Conservation (phyloP, 176 grass and related monocot species). For the Microstegium vimineum region DNA sequence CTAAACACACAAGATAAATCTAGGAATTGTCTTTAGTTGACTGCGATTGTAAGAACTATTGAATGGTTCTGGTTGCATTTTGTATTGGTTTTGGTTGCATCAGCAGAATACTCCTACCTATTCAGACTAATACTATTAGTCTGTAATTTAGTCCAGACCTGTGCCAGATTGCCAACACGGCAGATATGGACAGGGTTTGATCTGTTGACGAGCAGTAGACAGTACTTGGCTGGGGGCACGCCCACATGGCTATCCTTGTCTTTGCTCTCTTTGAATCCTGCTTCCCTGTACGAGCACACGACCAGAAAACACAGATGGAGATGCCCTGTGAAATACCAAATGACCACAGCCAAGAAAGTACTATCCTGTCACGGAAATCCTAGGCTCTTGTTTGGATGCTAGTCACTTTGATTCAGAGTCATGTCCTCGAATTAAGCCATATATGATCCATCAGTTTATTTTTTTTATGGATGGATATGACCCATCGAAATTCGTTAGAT, state of each 20-base stretch:
- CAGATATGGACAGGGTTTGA: conserved; percentile 9
- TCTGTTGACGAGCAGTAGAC: conserved; percentile 1
- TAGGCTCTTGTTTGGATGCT: not conserved
- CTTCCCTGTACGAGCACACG: not conserved
- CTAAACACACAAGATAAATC: not conserved
- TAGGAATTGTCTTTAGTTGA: not conserved
- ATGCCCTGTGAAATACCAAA: not conserved
- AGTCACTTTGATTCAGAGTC: not conserved
- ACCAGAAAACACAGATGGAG: not conserved
- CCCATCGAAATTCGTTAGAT: not conserved
- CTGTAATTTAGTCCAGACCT: conserved; percentile 3
- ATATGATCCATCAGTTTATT: not conserved
- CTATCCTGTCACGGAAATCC: not conserved
- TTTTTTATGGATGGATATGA: not conserved
- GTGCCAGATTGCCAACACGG: not conserved
- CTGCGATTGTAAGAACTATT: not conserved
- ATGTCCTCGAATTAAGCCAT: not conserved
- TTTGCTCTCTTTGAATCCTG: not conserved
- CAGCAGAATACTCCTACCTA: not conserved
- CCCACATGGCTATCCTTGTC: conserved; percentile 23
- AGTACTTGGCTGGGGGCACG: not conserved
- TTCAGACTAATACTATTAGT: not conserved
- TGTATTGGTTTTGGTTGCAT: not conserved
- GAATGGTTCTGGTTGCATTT: not conserved
- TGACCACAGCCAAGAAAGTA: not conserved